Evolutionary conservation across 306 rosid species (phyloP).

Genomic region (Potentilla sterilis): DNA sequence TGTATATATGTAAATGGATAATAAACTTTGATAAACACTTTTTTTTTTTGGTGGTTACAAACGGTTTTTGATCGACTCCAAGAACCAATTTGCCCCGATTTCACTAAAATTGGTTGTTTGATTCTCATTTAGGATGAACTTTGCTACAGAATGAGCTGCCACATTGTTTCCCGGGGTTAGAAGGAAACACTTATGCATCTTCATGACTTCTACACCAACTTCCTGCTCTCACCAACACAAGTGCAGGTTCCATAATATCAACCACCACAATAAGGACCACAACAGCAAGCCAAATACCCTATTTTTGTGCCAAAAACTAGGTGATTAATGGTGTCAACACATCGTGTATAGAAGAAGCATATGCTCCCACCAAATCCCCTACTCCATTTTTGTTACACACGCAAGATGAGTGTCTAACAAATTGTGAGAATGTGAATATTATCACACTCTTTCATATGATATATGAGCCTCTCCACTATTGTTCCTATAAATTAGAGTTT

Average conservation of each 20-base stretch:
- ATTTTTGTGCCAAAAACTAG: neutral
- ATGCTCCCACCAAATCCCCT: neutral
- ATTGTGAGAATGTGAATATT: neutral
- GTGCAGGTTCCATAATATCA: neutral
- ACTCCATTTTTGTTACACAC: neutral
- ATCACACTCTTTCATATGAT: neutral
- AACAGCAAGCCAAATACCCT: neutral
- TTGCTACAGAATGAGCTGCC: neutral
- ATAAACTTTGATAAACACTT: no score
- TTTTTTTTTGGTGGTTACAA: neutral
- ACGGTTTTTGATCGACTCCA: neutral
- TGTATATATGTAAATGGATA: neutral
- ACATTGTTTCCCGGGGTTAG: neutral
- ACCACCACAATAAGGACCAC: neutral
- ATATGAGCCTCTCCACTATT: neutral
- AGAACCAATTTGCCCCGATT: neutral
- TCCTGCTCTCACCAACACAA: neutral
- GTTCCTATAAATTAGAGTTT: no score
- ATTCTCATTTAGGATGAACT: neutral
- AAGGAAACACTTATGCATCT: neutral
- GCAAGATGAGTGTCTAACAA: neutral
- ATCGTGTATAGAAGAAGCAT: neutral
- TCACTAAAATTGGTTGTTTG: neutral
- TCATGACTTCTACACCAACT: neutral
- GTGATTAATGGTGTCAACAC: neutral